phyloP scores from a whole-genome alignment of 148 eudicot genomes.

The Persicaria maculosa region DNA sequence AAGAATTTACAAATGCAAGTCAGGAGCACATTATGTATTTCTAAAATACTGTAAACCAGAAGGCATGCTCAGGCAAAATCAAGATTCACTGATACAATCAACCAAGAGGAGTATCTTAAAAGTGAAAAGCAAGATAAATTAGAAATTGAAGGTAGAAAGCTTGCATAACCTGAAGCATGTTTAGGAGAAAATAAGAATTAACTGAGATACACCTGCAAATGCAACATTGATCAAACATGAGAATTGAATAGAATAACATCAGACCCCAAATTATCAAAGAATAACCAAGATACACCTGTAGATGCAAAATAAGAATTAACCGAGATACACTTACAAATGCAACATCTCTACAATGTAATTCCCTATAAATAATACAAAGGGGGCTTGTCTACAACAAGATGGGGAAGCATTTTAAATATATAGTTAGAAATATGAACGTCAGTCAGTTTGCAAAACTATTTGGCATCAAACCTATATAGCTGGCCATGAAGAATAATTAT shows the following conservation, averaged over 20 bases:
- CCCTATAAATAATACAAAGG: background rate
- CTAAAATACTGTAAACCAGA: background rate
- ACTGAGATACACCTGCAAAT: constrained; percentile 78
- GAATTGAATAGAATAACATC: background rate
- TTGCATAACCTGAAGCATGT: constrained; percentile 75
- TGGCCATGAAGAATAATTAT: background rate
- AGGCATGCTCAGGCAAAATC: background rate
- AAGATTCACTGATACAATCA: background rate
- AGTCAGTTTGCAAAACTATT: background rate
- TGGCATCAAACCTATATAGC: background rate
- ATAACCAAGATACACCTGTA: constrained; percentile 79
- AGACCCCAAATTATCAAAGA: background rate
- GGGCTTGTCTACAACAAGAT: background rate
- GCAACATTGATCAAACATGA: background rate
- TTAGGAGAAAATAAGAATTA: constrained; percentile 74
- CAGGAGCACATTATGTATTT: background rate
- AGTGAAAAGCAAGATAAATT: background rate
- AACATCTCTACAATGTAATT: background rate
- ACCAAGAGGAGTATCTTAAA: constrained; percentile 4
- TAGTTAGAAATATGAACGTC: background rate
- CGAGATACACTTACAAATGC: background rate
- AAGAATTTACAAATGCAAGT: constrained; percentile 11
- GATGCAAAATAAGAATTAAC: background rate
- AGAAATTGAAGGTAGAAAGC: constrained; percentile 12
- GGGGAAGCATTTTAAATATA: background rate